Percentiles rank a stretch among this genome's conserved stretches.
Conservation (phyloP, 768 basidiomycete genomes). For the Mycena leptocephala region DNA sequence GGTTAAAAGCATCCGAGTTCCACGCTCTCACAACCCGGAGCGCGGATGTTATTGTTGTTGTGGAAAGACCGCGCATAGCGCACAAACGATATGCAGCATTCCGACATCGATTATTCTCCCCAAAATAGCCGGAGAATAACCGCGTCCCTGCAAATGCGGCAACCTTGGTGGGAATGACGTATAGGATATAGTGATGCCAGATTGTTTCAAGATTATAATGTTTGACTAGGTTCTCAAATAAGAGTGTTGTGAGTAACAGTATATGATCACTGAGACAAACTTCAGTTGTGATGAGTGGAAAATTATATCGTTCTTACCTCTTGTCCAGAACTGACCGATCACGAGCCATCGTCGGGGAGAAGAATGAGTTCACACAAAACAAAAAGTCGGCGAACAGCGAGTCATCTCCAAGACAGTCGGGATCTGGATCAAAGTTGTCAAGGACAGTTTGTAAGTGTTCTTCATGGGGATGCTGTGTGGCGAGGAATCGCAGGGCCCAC, state of each 20-base stretch:
- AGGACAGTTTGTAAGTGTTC: too few relatives aligned
- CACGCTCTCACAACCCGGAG: not conserved
- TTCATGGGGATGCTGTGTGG: too few relatives aligned
- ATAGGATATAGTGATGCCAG: not conserved
- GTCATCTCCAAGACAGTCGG: too few relatives aligned
- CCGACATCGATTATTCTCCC: not conserved
- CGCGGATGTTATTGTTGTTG: not conserved
- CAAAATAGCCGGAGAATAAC: not conserved
- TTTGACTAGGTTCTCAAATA: not conserved
- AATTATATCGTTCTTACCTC: not conserved
- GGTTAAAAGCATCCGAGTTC: not conserved
- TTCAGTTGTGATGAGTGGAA: not conserved
- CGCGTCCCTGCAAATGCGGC: not conserved
- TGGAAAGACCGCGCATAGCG: not conserved
- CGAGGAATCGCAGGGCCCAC: too few relatives aligned
- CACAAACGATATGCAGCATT: not conserved
- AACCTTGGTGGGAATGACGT: not conserved
- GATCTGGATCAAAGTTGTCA: too few relatives aligned
- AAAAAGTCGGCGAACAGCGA: not conserved
- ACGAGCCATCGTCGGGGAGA: not conserved
- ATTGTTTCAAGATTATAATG: not conserved
- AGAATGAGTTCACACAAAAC: not conserved
- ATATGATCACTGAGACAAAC: not conserved
- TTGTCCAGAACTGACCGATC: not conserved
- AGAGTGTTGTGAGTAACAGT: not conserved